phyloP scores from a whole-genome alignment of 2,329 filamentous ascomycete species.

The Cryphonectria japonica region DNA sequence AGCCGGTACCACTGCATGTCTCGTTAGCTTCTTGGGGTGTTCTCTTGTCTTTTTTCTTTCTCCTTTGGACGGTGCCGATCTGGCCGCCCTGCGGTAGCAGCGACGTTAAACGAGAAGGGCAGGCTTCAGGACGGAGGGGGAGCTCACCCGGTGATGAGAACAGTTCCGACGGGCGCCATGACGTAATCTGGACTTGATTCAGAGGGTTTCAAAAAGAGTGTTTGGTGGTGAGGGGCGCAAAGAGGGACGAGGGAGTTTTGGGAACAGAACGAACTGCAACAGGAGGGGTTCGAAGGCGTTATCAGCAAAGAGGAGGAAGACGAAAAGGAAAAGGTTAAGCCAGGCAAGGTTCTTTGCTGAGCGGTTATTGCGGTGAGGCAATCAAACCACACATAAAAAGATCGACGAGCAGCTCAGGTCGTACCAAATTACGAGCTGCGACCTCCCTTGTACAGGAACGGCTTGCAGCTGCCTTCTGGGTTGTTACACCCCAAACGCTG shows the following conservation, averaged over 20 bases:
- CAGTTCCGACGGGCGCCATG: slow-evolving; percentile 69
- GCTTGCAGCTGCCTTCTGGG: background rate
- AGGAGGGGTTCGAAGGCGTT: slow-evolving; percentile 4
- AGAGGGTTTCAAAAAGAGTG: background rate
- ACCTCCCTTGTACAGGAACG: slow-evolving; percentile 8
- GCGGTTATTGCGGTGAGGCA: slow-evolving; percentile 7
- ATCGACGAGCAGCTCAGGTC: background rate
- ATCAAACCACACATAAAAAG: background rate
- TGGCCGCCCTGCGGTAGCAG: background rate
- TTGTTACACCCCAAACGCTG: background rate
- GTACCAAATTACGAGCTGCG: slow-evolving; percentile 18
- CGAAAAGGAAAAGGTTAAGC: slow-evolving; percentile 20
- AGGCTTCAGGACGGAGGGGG: background rate
- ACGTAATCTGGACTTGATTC: slow-evolving; percentile 13
- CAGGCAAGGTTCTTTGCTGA: background rate
- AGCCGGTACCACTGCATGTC: slow-evolving; percentile 83
- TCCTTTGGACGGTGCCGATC: background rate
- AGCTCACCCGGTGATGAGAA: slow-evolving; percentile 87
- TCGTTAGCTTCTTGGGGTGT: slow-evolving; percentile 30
- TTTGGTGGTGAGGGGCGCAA: slow-evolving; percentile 7
- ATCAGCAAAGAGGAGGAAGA: background rate
- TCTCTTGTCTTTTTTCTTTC: background rate
- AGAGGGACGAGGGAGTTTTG: background rate
- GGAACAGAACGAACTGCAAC: slow-evolving; percentile 17
- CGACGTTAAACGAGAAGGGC: background rate